Conservation (phyloP, 106 monocot genomes). For the Iris macrosiphon region DNA sequence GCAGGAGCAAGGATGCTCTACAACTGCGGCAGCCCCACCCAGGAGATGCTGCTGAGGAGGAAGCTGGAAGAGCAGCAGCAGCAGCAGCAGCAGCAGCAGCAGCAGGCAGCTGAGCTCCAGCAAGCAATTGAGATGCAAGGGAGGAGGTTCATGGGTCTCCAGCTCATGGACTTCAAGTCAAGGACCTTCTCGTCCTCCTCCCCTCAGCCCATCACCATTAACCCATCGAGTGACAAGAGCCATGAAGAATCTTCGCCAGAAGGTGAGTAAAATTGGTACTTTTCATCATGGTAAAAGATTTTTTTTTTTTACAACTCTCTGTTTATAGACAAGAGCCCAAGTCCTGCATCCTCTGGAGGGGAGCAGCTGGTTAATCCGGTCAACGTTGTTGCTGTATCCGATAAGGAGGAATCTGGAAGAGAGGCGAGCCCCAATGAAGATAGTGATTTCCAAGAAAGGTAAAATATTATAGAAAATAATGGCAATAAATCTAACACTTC, state of each 20-base stretch:
- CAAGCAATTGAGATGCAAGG: constrained; percentile 77
- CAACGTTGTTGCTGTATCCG: background rate
- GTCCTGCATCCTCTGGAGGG: constrained; percentile 5
- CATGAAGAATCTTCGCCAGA: background rate
- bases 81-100: too few species aligned
- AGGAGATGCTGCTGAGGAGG: constrained; percentile 55
- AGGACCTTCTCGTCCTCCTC: constrained; percentile 7
- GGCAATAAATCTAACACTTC: too few species aligned
- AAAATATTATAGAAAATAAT: background rate
- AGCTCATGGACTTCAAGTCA: constrained; percentile 57
- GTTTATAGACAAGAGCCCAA: constrained; percentile 33
- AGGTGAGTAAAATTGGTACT: constrained; percentile 8
- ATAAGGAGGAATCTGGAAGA: constrained; percentile 12
- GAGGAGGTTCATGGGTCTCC: constrained; percentile 68
- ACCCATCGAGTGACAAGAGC: constrained; percentile 1
- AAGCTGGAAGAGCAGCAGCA: constrained; percentile 79
- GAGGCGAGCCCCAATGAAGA: constrained; percentile 26
- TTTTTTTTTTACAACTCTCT: constrained; percentile 16
- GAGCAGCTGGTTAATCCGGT: background rate
- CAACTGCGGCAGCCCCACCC: constrained; percentile 11
- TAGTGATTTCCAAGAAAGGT: constrained; percentile 41
- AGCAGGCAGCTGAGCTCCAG: constrained; percentile 63
- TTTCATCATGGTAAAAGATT: too few species aligned
- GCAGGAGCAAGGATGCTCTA: constrained; percentile 65
- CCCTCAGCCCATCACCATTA: background rate